phyloP scores from a whole-genome alignment of 2,329 filamentous ascomycete genomes.

The Didymella pomorum region DNA sequence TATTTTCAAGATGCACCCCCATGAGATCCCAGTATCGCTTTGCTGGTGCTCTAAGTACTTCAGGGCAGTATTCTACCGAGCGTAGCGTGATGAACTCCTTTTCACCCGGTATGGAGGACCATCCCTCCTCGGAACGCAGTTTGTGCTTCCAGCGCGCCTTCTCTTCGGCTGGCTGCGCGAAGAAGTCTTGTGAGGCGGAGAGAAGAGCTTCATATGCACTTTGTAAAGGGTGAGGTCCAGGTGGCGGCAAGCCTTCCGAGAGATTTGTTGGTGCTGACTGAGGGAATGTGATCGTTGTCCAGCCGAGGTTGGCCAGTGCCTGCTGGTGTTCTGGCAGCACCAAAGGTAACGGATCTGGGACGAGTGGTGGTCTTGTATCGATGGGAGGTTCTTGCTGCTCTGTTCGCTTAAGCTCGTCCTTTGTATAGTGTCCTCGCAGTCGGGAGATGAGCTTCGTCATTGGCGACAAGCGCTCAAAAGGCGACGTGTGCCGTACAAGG shows the following conservation, averaged over 20 bases:
- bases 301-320: constrained; percentile 43
- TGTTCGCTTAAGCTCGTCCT: background rate
- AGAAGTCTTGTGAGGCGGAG: constrained; percentile 43
- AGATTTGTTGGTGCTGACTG: constrained; percentile 7
- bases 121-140: constrained; percentile 49
- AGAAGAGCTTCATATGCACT: constrained; percentile 42
- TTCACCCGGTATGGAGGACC: constrained; percentile 46
- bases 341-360: constrained; percentile 38
- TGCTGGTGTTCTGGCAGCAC: constrained; percentile 45
- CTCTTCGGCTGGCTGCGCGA: constrained; percentile 33
- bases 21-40: constrained; percentile 46
- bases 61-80: constrained; percentile 42
- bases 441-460: constrained; percentile 43
- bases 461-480: constrained; percentile 31
- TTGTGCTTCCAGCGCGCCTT: constrained; percentile 45
- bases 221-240: constrained; percentile 41
- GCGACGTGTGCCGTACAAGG: constrained; percentile 5
- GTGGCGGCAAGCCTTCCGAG: background rate
- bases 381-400: background rate
- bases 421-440: constrained; percentile 25
- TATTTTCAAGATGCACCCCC: constrained; percentile 36
- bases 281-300: constrained; percentile 48
- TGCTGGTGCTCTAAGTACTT: constrained; percentile 40
- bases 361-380: constrained; percentile 36
- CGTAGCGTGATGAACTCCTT: constrained; percentile 52